Evolutionary conservation across 441 rosid species (phyloP), one percentile per base, ranked within the genome.

Genomic region (Viola pubescens): DNA sequence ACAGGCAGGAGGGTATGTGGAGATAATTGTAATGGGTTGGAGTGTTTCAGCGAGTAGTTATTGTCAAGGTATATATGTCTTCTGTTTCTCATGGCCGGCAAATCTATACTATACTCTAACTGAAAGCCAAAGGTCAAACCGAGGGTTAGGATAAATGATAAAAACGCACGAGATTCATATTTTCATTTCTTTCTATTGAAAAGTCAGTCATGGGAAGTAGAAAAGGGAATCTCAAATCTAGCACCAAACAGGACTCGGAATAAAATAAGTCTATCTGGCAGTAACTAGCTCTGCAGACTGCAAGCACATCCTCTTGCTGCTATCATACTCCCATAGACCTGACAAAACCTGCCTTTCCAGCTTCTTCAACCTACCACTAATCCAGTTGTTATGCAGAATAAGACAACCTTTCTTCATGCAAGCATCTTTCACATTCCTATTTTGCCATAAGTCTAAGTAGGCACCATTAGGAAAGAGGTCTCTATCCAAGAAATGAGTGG

Each of bases 381-480:
- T 80, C 95, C 96, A 90, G 48, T 85, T 94, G 69, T 86, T 90
- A 39, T 90, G 96, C 59, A 94, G 82, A 72, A 90, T 70, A 11
- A 79, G 75, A 61, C 90, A 94, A 13, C 76, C 88, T 60, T 51
- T 77, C 75, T 71, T 79, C 64, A 54, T 67, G n/a, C 98, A 89
- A 66, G 85, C 75, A 59, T 60, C 73, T 73, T 72, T 79, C 34
- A 88, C 86, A 46, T 82, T 75, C 61, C 74, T 61, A 67, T 77
- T 80, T 56, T 81, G 73, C 97, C 96, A 88, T 12, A 90, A 54
- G 52, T 81, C 85, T 61, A 73, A 46, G 71, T 82, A 94, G 42
- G 97, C 97, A 59, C 96, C 97, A 57, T 90, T 88, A 5, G 97
- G 99, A 65, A 88, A 94, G 56, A 86, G 81, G 64, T 86, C 78